A percentile compares a stretch with the other conserved stretches of the same genome.
phyloP scores from a whole-genome alignment of 129 eudicot genomes.

The Saposhnikovia divaricata region DNA sequence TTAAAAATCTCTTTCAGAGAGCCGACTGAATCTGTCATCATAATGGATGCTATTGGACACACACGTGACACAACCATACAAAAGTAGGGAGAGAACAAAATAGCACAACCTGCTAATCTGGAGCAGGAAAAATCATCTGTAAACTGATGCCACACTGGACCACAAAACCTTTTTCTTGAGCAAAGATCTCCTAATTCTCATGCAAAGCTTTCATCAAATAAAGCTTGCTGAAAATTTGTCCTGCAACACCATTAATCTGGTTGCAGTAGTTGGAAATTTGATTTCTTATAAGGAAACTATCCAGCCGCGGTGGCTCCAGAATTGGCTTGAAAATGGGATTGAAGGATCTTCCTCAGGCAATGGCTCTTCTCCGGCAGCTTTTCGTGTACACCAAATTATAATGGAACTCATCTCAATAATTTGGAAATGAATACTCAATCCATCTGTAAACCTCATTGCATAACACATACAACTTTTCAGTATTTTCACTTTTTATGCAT shows the following conservation, averaged over 20 bases:
- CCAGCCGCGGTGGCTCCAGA: slow-evolving; percentile 88
- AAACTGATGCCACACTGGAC: neutral
- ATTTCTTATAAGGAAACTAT: slow-evolving; percentile 88
- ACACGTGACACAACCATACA: neutral
- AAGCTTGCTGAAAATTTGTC: slow-evolving; percentile 83
- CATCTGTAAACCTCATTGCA: no score
- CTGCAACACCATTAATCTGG: slow-evolving; percentile 95
- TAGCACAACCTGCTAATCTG: slow-evolving; percentile 43
- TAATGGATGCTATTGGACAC: neutral
- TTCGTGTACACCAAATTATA: no score
- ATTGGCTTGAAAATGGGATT: slow-evolving; percentile 76
- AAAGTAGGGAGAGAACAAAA: neutral
- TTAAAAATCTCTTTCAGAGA: neutral
- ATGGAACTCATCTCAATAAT: no score
- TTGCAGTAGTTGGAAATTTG: slow-evolving; percentile 90
- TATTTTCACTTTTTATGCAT: no score
- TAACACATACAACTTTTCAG: no score
- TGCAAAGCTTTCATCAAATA: slow-evolving; percentile 90
- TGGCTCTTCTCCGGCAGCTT: slow-evolving; percentile 95
- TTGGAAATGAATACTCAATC: no score
- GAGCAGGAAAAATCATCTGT: slow-evolving; percentile 6
- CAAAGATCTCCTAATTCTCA: slow-evolving; percentile 37
- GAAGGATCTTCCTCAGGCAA: slow-evolving; percentile 97
- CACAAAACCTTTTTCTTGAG: neutral
- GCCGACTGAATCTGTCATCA: neutral